Percentiles rank a stretch among this genome's conserved stretches.
Evolutionary conservation across 1,284 basidiomycete genomes (phyloP).

Genomic region (Sporisorium iseilematis-ciliati): DNA sequence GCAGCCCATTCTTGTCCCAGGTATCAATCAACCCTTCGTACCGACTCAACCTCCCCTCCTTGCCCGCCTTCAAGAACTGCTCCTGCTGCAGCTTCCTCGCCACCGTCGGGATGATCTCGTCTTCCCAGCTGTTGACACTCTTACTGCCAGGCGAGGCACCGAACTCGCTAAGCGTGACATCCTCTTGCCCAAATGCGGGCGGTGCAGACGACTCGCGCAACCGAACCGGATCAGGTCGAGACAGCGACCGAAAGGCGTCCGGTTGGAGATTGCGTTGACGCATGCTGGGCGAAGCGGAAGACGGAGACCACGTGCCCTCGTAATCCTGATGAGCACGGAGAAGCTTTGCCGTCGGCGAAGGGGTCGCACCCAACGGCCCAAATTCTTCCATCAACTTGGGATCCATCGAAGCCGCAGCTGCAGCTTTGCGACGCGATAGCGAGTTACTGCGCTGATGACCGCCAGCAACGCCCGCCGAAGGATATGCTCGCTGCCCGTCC

Average conservation of each 20-base stretch:
- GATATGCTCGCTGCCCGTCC: neutral
- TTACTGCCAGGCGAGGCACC: constrained; percentile 33
- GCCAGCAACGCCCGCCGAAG: neutral
- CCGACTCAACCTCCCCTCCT: constrained; percentile 33
- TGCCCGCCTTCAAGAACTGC: constrained; percentile 37
- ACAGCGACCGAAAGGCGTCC: constrained; percentile 47
- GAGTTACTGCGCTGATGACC: constrained; percentile 34
- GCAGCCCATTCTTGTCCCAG: constrained; percentile 59
- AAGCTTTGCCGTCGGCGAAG: constrained; percentile 29
- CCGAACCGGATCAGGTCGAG: constrained; percentile 5
- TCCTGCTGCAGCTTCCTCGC: constrained; percentile 58
- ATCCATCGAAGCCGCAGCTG: constrained; percentile 21
- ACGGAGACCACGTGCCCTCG: neutral
- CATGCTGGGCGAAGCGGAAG: constrained; percentile 5
- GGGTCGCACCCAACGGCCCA: constrained; percentile 49
- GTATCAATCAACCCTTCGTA: constrained; percentile 61
- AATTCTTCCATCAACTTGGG: constrained; percentile 54
- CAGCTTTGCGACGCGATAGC: constrained; percentile 29
- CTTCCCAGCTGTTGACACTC: constrained; percentile 57
- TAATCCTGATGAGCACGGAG: constrained; percentile 25
- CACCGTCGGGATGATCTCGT: constrained; percentile 58
- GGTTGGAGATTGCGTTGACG: constrained; percentile 28
- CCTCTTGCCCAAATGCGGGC: constrained; percentile 21
- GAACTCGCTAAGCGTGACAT: constrained; percentile 2
- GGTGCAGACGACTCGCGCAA: constrained; percentile 37